Conservation (phyloP, 768 basidiomycete genomes). For the Pleurotus pulmonarius region DNA sequence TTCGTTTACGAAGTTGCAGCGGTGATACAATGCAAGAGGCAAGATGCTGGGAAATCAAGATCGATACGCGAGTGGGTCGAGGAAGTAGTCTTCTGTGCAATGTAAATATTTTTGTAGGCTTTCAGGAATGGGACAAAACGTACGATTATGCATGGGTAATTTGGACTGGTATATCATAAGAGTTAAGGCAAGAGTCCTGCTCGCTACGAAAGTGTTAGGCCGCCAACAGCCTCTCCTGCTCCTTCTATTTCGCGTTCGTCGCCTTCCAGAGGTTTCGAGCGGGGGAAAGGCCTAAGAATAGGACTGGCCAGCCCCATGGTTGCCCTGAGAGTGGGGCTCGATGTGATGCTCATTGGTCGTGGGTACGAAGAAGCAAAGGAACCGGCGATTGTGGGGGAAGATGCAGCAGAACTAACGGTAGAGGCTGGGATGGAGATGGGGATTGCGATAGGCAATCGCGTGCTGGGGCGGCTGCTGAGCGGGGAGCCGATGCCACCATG, state of each 20-base stretch:
- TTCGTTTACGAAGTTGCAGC: not conserved
- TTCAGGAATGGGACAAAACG: not conserved
- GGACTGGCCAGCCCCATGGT: slow-evolving; percentile 74
- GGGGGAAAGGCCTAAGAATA: slow-evolving; percentile 64
- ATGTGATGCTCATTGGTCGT: slow-evolving; percentile 52
- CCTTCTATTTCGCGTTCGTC: slow-evolving; percentile 75
- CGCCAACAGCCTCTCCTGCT: slow-evolving; percentile 72
- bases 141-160: not conserved
- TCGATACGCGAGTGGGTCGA: not conserved
- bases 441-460: slow-evolving; percentile 62
- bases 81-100: not conserved
- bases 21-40: not conserved
- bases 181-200: not conserved
- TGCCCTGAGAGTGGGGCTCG: slow-evolving; percentile 72
- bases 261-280: slow-evolving; percentile 46
- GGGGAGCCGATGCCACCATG: slow-evolving; percentile 48
- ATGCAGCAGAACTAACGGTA: slow-evolving; percentile 57
- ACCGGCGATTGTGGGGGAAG: slow-evolving; percentile 65
- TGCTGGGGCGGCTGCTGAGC: slow-evolving; percentile 30
- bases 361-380: slow-evolving; percentile 35
- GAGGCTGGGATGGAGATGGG: slow-evolving; percentile 62
- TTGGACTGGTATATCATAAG: not conserved
- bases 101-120: not conserved
- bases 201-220: slow-evolving; percentile 46
- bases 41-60: slow-evolving; percentile 1